These are phyloP conservation scores for Psidium guajava DNA, from an alignment of 345 rosid genomes.

Conservation along the genomic window DNA sequence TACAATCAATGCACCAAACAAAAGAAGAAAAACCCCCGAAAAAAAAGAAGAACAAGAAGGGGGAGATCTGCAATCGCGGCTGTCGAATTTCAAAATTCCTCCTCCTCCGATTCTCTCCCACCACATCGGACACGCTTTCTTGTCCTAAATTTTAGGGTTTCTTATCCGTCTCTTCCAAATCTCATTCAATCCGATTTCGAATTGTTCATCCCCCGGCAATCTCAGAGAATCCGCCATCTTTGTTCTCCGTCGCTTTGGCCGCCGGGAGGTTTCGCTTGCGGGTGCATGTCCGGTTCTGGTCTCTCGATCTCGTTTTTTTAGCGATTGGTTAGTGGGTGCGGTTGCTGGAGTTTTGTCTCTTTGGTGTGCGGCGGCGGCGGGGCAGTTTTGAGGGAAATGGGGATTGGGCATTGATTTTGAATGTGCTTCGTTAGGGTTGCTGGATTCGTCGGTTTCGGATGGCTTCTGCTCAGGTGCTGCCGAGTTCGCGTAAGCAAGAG, in stretches of 20 bases:
- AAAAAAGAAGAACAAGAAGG: not conserved
- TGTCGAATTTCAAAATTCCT: not conserved
- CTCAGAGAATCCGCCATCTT: too few species aligned
- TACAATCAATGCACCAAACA: not conserved
- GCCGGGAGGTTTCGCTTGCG: not conserved
- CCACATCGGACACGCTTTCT: slow-evolving; percentile 2
- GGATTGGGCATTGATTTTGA: slow-evolving; percentile 1
- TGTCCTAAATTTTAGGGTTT: not conserved
- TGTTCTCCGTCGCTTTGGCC: not conserved
- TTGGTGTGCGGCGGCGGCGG: not conserved
- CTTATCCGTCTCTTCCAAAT: too few species aligned
- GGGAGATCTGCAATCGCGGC: slow-evolving; percentile 4
- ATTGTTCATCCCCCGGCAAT: not conserved
- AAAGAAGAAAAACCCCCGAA: not conserved
- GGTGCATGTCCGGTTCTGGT: not conserved
- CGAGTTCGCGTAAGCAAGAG: slow-evolving; percentile 63
- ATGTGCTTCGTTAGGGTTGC: not conserved
- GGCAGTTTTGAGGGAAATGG: not conserved
- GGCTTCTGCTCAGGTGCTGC: slow-evolving; percentile 94
- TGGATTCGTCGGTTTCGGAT: slow-evolving; percentile 13
- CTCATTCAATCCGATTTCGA: not conserved
- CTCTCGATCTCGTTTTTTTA: not conserved
- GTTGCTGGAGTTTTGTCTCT: not conserved
- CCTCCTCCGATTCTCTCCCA: slow-evolving; percentile 2
- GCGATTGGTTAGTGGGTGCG: not conserved